Evolutionary conservation across 2,329 filamentous ascomycete species (phyloP).

Genomic region (Fusarium albosuccineum): DNA sequence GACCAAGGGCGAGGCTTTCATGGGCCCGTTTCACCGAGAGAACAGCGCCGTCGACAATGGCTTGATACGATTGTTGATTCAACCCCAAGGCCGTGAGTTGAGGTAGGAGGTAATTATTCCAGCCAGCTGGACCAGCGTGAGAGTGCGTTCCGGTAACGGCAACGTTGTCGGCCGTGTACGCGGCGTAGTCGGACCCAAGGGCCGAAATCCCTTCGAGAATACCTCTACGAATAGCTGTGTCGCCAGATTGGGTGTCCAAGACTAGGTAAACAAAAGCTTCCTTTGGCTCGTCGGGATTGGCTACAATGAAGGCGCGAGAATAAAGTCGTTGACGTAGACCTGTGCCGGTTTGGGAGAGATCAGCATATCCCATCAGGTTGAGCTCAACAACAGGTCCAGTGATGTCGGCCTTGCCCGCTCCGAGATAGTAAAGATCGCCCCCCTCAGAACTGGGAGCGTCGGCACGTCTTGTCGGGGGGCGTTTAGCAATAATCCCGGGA

Average conservation of each 20-base stretch:
- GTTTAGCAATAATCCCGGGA: not conserved
- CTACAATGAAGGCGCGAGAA: conserved; percentile 90
- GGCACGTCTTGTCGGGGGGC: not conserved
- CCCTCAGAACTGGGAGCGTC: not conserved
- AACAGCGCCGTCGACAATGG: conserved; percentile 88
- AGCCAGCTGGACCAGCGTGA: conserved; percentile 90
- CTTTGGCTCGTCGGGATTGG: conserved; percentile 71
- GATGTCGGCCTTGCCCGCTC: conserved; percentile 70
- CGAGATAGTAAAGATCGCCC: conserved; percentile 62
- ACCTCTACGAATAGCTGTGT: conserved; percentile 89
- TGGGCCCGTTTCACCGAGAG: conserved; percentile 87
- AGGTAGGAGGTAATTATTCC: conserved; percentile 93
- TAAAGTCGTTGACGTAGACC: conserved; percentile 90
- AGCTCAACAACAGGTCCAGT: conserved; percentile 87
- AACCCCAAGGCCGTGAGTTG: conserved; percentile 92
- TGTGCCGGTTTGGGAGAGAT: conserved; percentile 82
- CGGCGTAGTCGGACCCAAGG: conserved; percentile 78
- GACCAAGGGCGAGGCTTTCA: conserved; percentile 64
- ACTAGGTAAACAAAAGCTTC: conserved; percentile 90
- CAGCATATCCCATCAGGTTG: conserved; percentile 92
- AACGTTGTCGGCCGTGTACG: conserved; percentile 84
- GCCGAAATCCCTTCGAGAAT: conserved; percentile 80
- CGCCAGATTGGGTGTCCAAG: conserved; percentile 87
- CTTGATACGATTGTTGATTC: conserved; percentile 85
- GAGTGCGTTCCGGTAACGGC: conserved; percentile 94